A percentile compares a stretch with the other conserved stretches of the same genome.
phyloP scores from a whole-genome alignment of 352 stramenopile genomes.

The Chrysophaeum taylorii region DNA sequence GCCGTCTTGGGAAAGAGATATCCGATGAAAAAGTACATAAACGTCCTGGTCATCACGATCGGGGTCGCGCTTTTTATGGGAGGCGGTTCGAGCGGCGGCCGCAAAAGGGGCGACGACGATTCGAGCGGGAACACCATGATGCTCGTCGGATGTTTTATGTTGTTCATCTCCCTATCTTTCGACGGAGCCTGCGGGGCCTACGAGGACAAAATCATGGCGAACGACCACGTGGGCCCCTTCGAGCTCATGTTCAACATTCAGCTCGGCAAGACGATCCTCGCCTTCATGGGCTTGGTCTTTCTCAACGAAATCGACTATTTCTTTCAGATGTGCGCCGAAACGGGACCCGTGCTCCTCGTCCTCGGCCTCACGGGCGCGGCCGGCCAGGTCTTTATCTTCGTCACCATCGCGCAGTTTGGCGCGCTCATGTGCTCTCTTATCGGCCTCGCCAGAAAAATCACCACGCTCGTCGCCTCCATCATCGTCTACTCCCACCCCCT shows the following conservation, averaged over 20 bases:
- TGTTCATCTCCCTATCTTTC: conserved; percentile 75
- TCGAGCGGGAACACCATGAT: conserved; percentile 32
- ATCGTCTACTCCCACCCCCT: conserved; percentile 68
- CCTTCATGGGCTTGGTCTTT: conserved; percentile 55
- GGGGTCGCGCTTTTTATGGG: conserved; percentile 61
- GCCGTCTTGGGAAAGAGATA: conserved; percentile 71
- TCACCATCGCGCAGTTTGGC: conserved; percentile 60
- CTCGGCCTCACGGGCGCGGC: conserved; percentile 61
- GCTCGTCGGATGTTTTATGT: conserved; percentile 58
- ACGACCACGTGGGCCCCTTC: conserved; percentile 71
- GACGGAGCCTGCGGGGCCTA: conserved; percentile 74
- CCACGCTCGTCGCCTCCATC: conserved; percentile 64
- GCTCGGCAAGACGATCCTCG: conserved; percentile 66
- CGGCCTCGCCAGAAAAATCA: conserved; percentile 65
- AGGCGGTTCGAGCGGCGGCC: conserved; percentile 27
- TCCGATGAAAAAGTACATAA: conserved; percentile 69
- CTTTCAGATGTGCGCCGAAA: conserved; percentile 58
- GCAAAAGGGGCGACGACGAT: conserved; percentile 29
- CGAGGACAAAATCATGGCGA: conserved; percentile 77
- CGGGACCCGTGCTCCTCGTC: conserved; percentile 58
- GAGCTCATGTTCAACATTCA: conserved; percentile 84
- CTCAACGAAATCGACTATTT: conserved; percentile 65
- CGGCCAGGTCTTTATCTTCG: conserved; percentile 55
- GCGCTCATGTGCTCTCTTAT: conserved; percentile 71
- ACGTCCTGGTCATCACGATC: conserved; percentile 63